A percentile compares a stretch with the other conserved stretches of the same genome.
These are phyloP conservation scores for Alternaria tenuissima DNA, from an alignment of 2,329 filamentous ascomycete species.

Conservation along the genomic window DNA sequence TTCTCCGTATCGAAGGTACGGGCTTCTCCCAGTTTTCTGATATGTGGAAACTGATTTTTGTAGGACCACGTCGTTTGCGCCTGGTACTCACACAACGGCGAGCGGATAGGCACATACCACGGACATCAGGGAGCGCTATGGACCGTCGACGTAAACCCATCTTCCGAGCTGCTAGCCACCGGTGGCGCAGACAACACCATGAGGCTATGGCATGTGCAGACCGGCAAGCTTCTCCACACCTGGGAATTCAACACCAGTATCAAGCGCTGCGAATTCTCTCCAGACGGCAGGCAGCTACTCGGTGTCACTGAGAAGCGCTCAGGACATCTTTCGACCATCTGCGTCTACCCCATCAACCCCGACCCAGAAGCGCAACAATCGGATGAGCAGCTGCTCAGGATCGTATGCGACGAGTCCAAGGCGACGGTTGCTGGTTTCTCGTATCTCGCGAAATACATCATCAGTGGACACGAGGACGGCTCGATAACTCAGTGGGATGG, in stretches of 20 bases:
- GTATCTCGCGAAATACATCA: conserved; percentile 93
- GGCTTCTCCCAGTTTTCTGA: background rate
- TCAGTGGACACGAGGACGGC: conserved; percentile 96
- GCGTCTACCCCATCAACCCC: conserved; percentile 87
- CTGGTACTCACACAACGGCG: conserved; percentile 97
- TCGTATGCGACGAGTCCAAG: conserved; percentile 91
- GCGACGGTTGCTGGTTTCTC: conserved; percentile 97
- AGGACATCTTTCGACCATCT: conserved; percentile 92
- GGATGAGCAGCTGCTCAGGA: conserved; percentile 82
- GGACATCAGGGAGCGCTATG: conserved; percentile 98
- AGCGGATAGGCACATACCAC: conserved; percentile 91
- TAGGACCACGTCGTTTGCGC: conserved; percentile 90
- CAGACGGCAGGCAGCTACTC: conserved; percentile 88
- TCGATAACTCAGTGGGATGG: conserved; percentile 89
- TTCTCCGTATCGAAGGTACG: conserved; percentile 73
- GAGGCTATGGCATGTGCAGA: conserved; percentile 94
- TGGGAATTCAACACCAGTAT: conserved; percentile 98
- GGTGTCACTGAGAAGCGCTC: conserved; percentile 99
- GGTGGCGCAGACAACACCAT: conserved; percentile 99
- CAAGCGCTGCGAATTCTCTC: conserved; percentile 97
- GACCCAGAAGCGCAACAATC: conserved; percentile 84
- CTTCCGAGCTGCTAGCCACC: conserved; percentile 88
- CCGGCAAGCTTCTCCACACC: conserved; percentile 90
- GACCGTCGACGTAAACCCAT: conserved; percentile 97
- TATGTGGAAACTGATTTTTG: conserved; percentile 1